Conservation (phyloP, 768 basidiomycete genomes). For the Lentinus tigrinus region DNA sequence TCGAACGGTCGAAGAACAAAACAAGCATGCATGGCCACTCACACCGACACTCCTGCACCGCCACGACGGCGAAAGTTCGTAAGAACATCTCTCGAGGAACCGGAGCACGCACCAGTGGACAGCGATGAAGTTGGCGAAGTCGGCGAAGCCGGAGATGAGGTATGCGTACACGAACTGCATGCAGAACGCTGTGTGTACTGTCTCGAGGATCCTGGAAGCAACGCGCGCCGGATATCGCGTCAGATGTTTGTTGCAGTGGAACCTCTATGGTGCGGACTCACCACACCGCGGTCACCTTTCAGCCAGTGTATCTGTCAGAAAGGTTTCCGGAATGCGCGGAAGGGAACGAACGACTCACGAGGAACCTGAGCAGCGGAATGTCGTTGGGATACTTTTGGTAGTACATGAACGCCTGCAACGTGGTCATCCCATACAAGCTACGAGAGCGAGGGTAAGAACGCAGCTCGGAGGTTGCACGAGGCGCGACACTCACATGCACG, state of each 20-base stretch:
- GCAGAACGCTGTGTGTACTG: conserved; percentile 16
- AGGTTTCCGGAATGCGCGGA: not conserved
- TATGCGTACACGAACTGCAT: conserved; percentile 14
- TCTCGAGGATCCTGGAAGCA: conserved; percentile 10
- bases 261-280: not conserved
- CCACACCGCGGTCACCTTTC: conserved; percentile 8
- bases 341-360: not conserved
- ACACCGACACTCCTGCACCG: conserved; percentile 12
- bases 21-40: not conserved
- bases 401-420: conserved; percentile 14
- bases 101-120: conserved; percentile 5
- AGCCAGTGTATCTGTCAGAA: not conserved
- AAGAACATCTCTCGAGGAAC: not conserved
- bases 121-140: not conserved
- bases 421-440: conserved; percentile 9
- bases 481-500: conserved; percentile 3
- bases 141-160: conserved; percentile 9
- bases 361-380: not conserved
- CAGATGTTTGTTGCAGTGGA: not conserved
- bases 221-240: not conserved
- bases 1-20: not conserved
- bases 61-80: not conserved
- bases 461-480: not conserved
- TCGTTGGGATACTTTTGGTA: conserved; percentile 10
- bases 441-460: not conserved